Evolutionary conservation across 2,329 filamentous ascomycete genomes (phyloP).

Genomic region (Botryotinia globosa): DNA sequence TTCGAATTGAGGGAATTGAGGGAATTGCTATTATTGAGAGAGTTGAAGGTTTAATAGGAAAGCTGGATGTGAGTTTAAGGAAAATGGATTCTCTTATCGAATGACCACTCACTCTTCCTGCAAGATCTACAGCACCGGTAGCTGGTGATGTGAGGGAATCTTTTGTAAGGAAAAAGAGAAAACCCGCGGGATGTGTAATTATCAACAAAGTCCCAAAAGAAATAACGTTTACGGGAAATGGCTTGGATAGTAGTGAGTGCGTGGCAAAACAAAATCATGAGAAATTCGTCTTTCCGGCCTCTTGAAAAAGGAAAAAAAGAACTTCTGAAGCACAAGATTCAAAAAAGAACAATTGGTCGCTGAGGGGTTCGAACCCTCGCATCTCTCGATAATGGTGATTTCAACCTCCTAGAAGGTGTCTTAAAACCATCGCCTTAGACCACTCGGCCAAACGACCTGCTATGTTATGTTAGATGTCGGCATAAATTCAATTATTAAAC

Average conservation of each 20-base stretch:
- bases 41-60: neutral
- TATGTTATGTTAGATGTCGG: too few relatives aligned
- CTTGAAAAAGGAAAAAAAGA: too few relatives aligned
- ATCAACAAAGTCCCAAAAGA: neutral
- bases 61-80: neutral
- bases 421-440: constrained; percentile 39
- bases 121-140: neutral
- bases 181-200: neutral
- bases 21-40: neutral
- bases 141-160: neutral
- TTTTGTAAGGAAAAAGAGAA: neutral
- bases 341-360: constrained; percentile 17
- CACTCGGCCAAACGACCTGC: constrained; percentile 33
- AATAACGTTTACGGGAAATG: too few relatives aligned
- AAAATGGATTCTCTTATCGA: constrained; percentile 9
- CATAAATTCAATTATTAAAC: too few relatives aligned
- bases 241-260: too few relatives aligned
- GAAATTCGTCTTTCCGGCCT: too few relatives aligned
- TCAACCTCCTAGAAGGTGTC: constrained; percentile 9
- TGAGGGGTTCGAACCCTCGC: constrained; percentile 39
- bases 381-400: constrained; percentile 37
- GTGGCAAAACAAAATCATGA: too few relatives aligned
- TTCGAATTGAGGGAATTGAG: neutral
- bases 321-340: too few relatives aligned
- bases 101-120: neutral